Conservation (phyloP, 345 rosid genomes). For the Camelina hispida region DNA sequence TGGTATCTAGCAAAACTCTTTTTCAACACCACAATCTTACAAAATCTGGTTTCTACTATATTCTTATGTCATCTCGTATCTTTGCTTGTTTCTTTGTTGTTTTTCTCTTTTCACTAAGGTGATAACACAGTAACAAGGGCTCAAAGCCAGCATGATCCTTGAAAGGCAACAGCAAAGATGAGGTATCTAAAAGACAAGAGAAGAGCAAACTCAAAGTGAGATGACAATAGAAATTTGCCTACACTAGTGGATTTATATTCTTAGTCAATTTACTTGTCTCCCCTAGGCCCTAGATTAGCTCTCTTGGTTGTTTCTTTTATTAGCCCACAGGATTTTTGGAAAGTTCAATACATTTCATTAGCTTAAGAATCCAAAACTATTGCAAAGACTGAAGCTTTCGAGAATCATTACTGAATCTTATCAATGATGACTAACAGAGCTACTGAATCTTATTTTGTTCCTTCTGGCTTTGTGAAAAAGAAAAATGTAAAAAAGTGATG, state of each 20-base stretch:
- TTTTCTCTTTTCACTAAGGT: neutral
- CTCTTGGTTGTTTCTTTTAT: neutral
- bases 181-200: neutral
- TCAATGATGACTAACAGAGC: too few species aligned
- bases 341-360: neutral
- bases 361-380: too few species aligned
- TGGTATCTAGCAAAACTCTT: conserved; percentile 27
- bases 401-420: too few species aligned
- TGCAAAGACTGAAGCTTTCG: too few species aligned
- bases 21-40: conserved; percentile 1
- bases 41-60: neutral
- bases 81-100: neutral
- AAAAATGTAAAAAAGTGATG: too few species aligned
- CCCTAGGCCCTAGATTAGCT: neutral
- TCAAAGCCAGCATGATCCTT: neutral
- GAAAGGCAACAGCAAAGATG: neutral
- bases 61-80: too few species aligned
- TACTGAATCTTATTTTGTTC: neutral
- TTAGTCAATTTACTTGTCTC: too few species aligned
- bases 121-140: neutral
- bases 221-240: neutral
- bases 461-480: too few species aligned
- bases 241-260: conserved; percentile 1
- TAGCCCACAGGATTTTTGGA: neutral
- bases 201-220: neutral